Evolutionary conservation across 768 basidiomycete genomes (phyloP).

Genomic region (Tephrocybe sp.): DNA sequence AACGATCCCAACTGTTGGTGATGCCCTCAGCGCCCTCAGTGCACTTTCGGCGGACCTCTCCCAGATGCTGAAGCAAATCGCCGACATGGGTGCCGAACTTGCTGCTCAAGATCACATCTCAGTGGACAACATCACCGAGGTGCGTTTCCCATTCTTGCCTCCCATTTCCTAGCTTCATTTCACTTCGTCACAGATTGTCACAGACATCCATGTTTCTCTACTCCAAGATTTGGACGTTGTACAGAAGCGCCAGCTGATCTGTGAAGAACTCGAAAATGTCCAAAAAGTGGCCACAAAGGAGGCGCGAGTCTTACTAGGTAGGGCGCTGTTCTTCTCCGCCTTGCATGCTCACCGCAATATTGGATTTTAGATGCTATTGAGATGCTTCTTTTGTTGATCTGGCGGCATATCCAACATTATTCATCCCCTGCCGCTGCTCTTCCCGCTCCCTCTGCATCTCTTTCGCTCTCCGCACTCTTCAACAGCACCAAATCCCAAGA

Average conservation of each 20-base stretch:
- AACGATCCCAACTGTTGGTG: slow-evolving; percentile 73
- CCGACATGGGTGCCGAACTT: slow-evolving; percentile 67
- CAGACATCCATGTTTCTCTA: slow-evolving; percentile 48
- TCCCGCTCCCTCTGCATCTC: slow-evolving; percentile 11
- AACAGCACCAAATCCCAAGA: slow-evolving; percentile 15
- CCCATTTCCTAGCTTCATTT: slow-evolving; percentile 1
- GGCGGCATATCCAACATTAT: slow-evolving; percentile 78
- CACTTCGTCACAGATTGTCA: slow-evolving; percentile 39
- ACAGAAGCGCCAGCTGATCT: slow-evolving; percentile 68
- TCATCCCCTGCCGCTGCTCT: slow-evolving; percentile 24
- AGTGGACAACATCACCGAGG: slow-evolving; percentile 71
- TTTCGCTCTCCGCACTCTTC: slow-evolving; percentile 9
- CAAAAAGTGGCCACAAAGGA: slow-evolving; percentile 35
- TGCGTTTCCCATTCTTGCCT: slow-evolving; percentile 27
- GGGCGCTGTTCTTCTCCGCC: slow-evolving; percentile 16
- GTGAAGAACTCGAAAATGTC: slow-evolving; percentile 55
- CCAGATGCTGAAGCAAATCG: slow-evolving; percentile 61
- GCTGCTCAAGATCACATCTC: slow-evolving; percentile 67
- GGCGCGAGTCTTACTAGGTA: slow-evolving; percentile 57
- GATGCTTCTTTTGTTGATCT: slow-evolving; percentile 75
- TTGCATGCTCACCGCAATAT: neutral
- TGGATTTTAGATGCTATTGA: slow-evolving; percentile 58
- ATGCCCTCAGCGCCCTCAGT: slow-evolving; percentile 65
- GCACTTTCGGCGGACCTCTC: slow-evolving; percentile 61
- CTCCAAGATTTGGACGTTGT: slow-evolving; percentile 64